Percentiles rank a stretch among this genome's conserved stretches.
Evolutionary conservation across 768 basidiomycete genomes (phyloP).

Genomic region (Austroboletus eburneus): DNA sequence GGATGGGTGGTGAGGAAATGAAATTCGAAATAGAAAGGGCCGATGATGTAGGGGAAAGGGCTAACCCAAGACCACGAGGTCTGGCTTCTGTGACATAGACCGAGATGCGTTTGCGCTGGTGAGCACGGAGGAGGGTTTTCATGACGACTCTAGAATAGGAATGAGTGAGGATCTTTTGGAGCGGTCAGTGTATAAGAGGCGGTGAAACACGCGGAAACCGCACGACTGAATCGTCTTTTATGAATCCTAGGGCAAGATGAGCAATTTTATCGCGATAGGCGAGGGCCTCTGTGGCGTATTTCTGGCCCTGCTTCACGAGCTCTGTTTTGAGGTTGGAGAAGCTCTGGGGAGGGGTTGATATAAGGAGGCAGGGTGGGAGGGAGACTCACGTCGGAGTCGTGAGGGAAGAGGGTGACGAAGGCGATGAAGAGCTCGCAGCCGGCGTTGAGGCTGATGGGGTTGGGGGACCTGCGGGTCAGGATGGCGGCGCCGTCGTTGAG

Average conservation of each 20-base stretch:
- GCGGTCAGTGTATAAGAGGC: slow-evolving; percentile 12
- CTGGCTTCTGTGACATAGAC: slow-evolving; percentile 97
- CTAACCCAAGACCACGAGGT: slow-evolving; percentile 83
- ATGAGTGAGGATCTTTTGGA: slow-evolving; percentile 84
- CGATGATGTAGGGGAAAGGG: slow-evolving; percentile 12
- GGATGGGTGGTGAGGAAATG: slow-evolving; percentile 4
- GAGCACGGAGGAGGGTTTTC: slow-evolving; percentile 86
- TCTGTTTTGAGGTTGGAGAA: slow-evolving; percentile 81
- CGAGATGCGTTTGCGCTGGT: slow-evolving; percentile 88
- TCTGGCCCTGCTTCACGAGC: slow-evolving; percentile 75
- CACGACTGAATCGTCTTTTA: slow-evolving; percentile 91
- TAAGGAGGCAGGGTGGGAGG: slow-evolving; percentile 8
- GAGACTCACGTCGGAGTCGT: slow-evolving; percentile 68
- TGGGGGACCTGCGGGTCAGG: slow-evolving; percentile 59
- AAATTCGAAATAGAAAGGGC: slow-evolving; percentile 4
- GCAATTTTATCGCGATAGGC: slow-evolving; percentile 90
- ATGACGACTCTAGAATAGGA: slow-evolving; percentile 96
- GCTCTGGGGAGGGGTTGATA: slow-evolving; percentile 44
- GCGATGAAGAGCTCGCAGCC: slow-evolving; percentile 89
- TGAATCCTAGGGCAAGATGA: slow-evolving; percentile 82
- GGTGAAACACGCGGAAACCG: slow-evolving; percentile 26
- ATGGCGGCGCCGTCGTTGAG: slow-evolving; percentile 70
- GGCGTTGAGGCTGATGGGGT: slow-evolving; percentile 82
- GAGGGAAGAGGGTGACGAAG: slow-evolving; percentile 80
- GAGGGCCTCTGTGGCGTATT: slow-evolving; percentile 73